Base-by-base conservation (phyloP, 2,329 filamentous ascomycete genomes). In the Sporothrix schenckii region DNA sequence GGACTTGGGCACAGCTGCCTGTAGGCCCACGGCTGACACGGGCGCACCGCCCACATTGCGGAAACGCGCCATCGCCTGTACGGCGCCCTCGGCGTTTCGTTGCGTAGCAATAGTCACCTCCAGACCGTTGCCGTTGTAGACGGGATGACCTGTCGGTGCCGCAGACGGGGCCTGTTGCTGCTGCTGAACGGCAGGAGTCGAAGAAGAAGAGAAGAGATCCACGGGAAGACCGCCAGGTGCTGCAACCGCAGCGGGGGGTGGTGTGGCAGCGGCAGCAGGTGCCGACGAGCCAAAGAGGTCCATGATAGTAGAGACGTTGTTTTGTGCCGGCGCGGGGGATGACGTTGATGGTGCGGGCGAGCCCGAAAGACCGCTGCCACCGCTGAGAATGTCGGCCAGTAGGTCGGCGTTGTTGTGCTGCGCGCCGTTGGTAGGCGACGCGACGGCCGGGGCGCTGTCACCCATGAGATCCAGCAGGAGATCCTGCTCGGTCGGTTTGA, bases 1-100 rank as follows among this genome's bases (percentile, higher is more conserved):
- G 58, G 92, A 93, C 82, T 98, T 99, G 10, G 95, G 95, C 69
- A 99, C 95, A 0, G 95, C 95, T 56, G 94, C 95, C 80, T 99
- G 95, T 74, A 99, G 80, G 34, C 92, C 92, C 41, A 98, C 92
- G 60, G 87, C 88, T 19, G 89, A 89, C 65, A 98, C 84, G 16
- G 83, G 81, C 16, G 85, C 85, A 41, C 90, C 88, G 16, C 89
- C 91, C 0, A 82, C 87, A 79, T 98, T 98, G 52, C 87, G 88
- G 84, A 99, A 99, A 10, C 89, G 89, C 19, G 93, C 93, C 66
- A 90, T 84, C 7, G 97, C 89, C 78, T 97, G 93, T 24, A 97
- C 90, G 10, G 88, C 88, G 60, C 90, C 89, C 77, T 92, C 92
- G 3, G 91, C 86, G 74, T 91, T 95, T 58, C 95, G 88, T 79